Conservation (phyloP, 23 red algal species). For the Cyanidium caldarium region DNA sequence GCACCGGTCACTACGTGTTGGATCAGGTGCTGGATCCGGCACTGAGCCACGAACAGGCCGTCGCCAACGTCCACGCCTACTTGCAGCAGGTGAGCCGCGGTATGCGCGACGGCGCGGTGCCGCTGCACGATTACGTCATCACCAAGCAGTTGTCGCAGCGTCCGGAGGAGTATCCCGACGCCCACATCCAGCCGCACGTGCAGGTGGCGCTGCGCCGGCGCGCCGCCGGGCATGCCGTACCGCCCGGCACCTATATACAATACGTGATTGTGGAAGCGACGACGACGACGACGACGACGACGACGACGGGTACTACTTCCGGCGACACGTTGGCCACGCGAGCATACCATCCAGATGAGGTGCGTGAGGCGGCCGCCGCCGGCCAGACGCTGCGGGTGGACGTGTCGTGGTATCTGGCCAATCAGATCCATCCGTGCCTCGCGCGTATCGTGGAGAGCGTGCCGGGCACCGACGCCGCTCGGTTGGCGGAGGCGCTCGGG, state of each 20-base stretch:
- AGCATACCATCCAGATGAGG: constrained; percentile 77
- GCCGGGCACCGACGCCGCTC: constrained; percentile 46
- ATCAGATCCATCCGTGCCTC: constrained; percentile 65
- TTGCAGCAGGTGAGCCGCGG: constrained; percentile 7
- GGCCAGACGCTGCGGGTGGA: constrained; percentile 41
- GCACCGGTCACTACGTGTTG: constrained; percentile 32
- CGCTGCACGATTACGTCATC: constrained; percentile 66
- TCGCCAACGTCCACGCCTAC: constrained; percentile 36
- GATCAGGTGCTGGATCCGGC: constrained; percentile 26
- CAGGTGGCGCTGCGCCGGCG: constrained; percentile 65
- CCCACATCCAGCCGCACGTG: constrained; percentile 51
- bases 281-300: neutral
- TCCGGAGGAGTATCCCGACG: constrained; percentile 65
- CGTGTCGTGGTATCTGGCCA: constrained; percentile 65
- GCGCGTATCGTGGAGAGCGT: constrained; percentile 61
- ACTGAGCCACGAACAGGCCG: constrained; percentile 30
- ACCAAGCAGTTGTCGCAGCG: constrained; percentile 52
- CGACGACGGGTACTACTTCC: neutral
- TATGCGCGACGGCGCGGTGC: constrained; percentile 32
- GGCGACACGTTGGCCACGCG: constrained; percentile 13
- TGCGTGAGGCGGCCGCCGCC: constrained; percentile 23
- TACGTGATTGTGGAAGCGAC: constrained; percentile 28
- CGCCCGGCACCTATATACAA: constrained; percentile 60
- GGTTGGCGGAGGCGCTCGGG: constrained; percentile 38
- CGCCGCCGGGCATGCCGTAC: constrained; percentile 15